phyloP scores from a whole-genome alignment of 2,329 filamentous ascomycete genomes.

The Aureobasidium sp. region DNA sequence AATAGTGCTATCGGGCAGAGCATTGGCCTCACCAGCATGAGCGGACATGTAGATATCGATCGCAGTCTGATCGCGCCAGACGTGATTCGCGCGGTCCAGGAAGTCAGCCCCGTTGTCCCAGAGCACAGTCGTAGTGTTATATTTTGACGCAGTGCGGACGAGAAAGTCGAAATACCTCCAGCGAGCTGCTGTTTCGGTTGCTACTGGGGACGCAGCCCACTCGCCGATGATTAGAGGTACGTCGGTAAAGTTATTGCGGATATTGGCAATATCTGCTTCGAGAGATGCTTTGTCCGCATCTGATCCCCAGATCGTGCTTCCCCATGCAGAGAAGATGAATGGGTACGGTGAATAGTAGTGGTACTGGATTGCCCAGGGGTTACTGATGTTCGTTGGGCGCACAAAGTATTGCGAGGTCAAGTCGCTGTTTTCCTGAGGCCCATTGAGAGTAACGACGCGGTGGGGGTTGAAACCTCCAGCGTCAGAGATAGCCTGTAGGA shows the following conservation, averaged over 20 bases:
- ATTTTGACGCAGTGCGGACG: constrained; percentile 41
- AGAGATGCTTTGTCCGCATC: constrained; percentile 46
- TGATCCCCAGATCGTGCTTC: constrained; percentile 54
- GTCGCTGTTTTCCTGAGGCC: constrained; percentile 43
- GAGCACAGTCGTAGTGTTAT: constrained; percentile 45
- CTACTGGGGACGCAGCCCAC: constrained; percentile 45
- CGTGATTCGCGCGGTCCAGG: constrained; percentile 42
- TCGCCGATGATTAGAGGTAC: constrained; percentile 53
- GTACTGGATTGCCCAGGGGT: constrained; percentile 55
- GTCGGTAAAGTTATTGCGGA: constrained; percentile 49
- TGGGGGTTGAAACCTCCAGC: constrained; percentile 50
- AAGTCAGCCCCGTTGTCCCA: constrained; percentile 56
- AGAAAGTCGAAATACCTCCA: constrained; percentile 54
- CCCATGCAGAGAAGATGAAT: constrained; percentile 43
- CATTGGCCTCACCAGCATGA: constrained; percentile 39
- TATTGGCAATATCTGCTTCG: constrained; percentile 43
- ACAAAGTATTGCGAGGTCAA: constrained; percentile 52
- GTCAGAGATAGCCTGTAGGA: constrained; percentile 47
- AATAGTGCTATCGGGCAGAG: constrained; percentile 46
- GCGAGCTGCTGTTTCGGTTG: constrained; percentile 48
- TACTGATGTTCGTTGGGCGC: constrained; percentile 41
- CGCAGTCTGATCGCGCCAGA: constrained; percentile 46
- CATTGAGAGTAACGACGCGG: constrained; percentile 50
- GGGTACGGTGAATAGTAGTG: constrained; percentile 53
- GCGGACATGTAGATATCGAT: constrained; percentile 44